These are phyloP conservation scores for Mycena sp. DNA, from an alignment of 1,284 basidiomycete species.

Conservation along the genomic window DNA sequence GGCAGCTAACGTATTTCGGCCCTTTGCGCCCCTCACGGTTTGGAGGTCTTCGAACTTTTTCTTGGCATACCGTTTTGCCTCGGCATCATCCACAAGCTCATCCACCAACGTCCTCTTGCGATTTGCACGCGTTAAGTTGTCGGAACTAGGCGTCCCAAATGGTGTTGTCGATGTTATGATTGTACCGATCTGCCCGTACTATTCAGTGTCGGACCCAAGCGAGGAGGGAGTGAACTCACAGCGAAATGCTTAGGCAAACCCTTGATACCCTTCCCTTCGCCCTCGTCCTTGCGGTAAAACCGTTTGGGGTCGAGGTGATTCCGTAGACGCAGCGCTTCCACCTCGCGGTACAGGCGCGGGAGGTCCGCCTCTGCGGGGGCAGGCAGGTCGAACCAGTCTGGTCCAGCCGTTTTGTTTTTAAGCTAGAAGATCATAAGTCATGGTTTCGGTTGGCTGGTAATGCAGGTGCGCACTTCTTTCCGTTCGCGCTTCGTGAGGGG, in stretches of 20 bases:
- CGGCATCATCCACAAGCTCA: constrained; percentile 88
- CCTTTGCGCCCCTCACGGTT: constrained; percentile 73
- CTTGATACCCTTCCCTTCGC: constrained; percentile 87
- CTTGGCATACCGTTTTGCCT: constrained; percentile 90
- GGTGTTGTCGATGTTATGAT: constrained; percentile 82
- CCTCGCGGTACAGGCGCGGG: constrained; percentile 88
- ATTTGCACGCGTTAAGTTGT: constrained; percentile 74
- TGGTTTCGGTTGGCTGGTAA: neutral
- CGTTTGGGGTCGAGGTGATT: constrained; percentile 97
- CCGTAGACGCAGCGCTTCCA: constrained; percentile 90
- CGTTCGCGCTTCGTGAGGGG: constrained; percentile 72
- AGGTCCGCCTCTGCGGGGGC: constrained; percentile 83
- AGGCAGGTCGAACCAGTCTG: constrained; percentile 93
- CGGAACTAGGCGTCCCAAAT: constrained; percentile 77
- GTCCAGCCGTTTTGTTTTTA: constrained; percentile 80
- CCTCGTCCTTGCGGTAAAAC: constrained; percentile 89
- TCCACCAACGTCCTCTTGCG: constrained; percentile 89
- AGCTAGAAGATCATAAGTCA: constrained; percentile 52
- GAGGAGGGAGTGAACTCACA: constrained; percentile 53
- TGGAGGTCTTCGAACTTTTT: constrained; percentile 93
- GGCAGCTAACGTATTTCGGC: constrained; percentile 76
- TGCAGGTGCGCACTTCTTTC: constrained; percentile 63
- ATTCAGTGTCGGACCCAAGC: constrained; percentile 14
- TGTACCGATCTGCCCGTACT: constrained; percentile 80
- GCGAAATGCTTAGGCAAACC: constrained; percentile 91